A percentile compares a stretch with the other conserved stretches of the same genome.
Evolutionary conservation across 192 early-diverging fungal genomes (phyloP).

Genomic region (Lobosporangium transversale): DNA sequence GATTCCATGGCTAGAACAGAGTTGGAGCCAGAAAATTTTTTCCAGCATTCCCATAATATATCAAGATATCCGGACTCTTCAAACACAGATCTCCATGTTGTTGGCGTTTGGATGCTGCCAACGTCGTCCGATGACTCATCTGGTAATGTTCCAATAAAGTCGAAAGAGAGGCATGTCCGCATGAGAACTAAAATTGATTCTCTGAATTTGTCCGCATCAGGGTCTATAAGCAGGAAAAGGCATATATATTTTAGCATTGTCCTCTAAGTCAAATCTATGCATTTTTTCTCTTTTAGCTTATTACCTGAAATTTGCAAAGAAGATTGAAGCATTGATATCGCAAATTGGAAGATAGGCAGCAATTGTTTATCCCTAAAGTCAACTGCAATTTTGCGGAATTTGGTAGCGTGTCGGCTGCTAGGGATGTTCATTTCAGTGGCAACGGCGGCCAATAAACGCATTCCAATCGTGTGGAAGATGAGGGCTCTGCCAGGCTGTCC

Average conservation of each 20-base stretch:
- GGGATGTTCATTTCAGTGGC: slow-evolving; percentile 36
- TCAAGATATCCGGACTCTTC: slow-evolving; percentile 77
- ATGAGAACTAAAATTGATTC: slow-evolving; percentile 37
- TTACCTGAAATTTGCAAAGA: slow-evolving; percentile 30
- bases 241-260: too few relatives aligned
- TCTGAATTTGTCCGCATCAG: slow-evolving; percentile 29
- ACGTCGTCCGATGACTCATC: slow-evolving; percentile 47
- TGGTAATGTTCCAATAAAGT: slow-evolving; percentile 44
- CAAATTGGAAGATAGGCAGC: slow-evolving; percentile 40
- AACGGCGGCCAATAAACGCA: slow-evolving; percentile 35
- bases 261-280: too few relatives aligned
- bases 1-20: slow-evolving; percentile 80
- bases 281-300: too few relatives aligned
- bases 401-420: slow-evolving; percentile 27
- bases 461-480: slow-evolving; percentile 27
- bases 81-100: slow-evolving; percentile 80
- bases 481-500: slow-evolving; percentile 19
- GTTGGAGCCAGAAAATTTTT: slow-evolving; percentile 41
- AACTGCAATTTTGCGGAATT: slow-evolving; percentile 40
- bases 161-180: slow-evolving; percentile 36
- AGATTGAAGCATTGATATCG: slow-evolving; percentile 11
- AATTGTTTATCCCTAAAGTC: slow-evolving; percentile 44
- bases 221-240: too few relatives aligned
- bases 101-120: slow-evolving; percentile 73
- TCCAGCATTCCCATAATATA: slow-evolving; percentile 65